Evolutionary conservation across 1,139 yeast species (phyloP).

Genomic region (Saccharomyces pastorianus): DNA sequence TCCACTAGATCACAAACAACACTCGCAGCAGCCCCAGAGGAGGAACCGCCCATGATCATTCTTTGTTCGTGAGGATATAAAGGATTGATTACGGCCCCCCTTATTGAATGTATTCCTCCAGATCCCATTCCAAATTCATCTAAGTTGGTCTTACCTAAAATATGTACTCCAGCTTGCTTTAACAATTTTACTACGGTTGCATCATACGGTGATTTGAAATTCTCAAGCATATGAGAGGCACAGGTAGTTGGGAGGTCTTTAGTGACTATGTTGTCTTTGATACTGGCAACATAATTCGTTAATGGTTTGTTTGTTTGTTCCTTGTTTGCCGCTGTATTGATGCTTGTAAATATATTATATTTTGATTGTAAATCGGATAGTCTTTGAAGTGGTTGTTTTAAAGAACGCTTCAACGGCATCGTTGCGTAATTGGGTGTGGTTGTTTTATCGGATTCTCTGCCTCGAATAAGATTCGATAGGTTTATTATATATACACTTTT

Average conservation of each 20-base stretch:
- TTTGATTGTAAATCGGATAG: background rate
- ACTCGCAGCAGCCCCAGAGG: slow-evolving; percentile 94
- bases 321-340: background rate
- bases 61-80: slow-evolving; percentile 31
- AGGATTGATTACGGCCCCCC: slow-evolving; percentile 70
- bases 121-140: slow-evolving; percentile 99
- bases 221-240: slow-evolving; percentile 52
- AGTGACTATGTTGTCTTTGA: slow-evolving; percentile 78
- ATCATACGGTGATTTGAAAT: slow-evolving; percentile 67
- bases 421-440: background rate
- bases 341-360: slow-evolving; percentile 2
- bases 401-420: background rate
- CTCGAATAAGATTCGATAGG: background rate
- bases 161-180: slow-evolving; percentile 41
- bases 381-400: background rate
- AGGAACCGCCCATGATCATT: slow-evolving; percentile 74
- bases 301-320: slow-evolving; percentile 5
- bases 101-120: slow-evolving; percentile 47
- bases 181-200: slow-evolving; percentile 63
- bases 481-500: background rate
- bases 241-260: slow-evolving; percentile 62
- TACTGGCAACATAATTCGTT: slow-evolving; percentile 33
- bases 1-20: slow-evolving; percentile 66
- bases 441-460: background rate
- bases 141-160: slow-evolving; percentile 75